Evolutionary conservation across 2,329 filamentous ascomycete genomes (phyloP).

Genomic region (Chaetomium strumarium): DNA sequence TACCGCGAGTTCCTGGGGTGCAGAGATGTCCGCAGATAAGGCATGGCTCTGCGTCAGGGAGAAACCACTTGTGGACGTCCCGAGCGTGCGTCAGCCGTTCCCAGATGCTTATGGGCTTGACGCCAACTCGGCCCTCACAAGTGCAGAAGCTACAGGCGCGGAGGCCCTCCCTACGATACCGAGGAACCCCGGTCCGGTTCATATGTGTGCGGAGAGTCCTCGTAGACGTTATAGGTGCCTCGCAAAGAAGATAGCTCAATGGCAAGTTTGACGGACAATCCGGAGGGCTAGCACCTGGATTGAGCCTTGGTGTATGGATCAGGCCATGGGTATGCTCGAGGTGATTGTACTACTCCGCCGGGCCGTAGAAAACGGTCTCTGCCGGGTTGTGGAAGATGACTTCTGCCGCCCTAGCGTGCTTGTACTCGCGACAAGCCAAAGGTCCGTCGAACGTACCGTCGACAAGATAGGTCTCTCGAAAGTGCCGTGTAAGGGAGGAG

Average conservation of each 20-base stretch:
- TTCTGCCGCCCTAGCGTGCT: conserved; percentile 7
- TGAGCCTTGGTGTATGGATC: conserved; percentile 12
- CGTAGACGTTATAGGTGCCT: conserved; percentile 9
- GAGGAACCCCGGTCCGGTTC: conserved; percentile 10
- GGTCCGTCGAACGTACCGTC: conserved; percentile 11
- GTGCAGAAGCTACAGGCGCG: conserved; percentile 7
- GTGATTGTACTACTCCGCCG: conserved; percentile 10
- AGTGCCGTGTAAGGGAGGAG: conserved; percentile 11
- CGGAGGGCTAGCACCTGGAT: conserved; percentile 9
- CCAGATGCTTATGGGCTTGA: conserved; percentile 10
- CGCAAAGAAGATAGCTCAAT: conserved; percentile 9
- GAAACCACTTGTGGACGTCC: conserved; percentile 8
- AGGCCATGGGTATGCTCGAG: conserved; percentile 12
- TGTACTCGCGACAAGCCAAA: conserved; percentile 9
- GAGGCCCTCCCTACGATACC: conserved; percentile 6
- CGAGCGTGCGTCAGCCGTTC: too few species aligned
- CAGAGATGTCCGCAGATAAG: conserved; percentile 13
- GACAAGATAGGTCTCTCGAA: conserved; percentile 7
- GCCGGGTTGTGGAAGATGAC: too few species aligned
- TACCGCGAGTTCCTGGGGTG: conserved; percentile 52
- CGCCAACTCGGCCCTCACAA: conserved; percentile 11
- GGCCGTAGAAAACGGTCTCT: too few species aligned
- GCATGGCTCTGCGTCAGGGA: conserved; percentile 4
- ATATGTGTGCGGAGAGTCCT: conserved; percentile 12
- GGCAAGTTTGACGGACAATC: conserved; percentile 4